These are phyloP conservation scores for Tolypocladium sp. DNA, from an alignment of 2,329 filamentous ascomycete genomes.

Conservation along the genomic window DNA sequence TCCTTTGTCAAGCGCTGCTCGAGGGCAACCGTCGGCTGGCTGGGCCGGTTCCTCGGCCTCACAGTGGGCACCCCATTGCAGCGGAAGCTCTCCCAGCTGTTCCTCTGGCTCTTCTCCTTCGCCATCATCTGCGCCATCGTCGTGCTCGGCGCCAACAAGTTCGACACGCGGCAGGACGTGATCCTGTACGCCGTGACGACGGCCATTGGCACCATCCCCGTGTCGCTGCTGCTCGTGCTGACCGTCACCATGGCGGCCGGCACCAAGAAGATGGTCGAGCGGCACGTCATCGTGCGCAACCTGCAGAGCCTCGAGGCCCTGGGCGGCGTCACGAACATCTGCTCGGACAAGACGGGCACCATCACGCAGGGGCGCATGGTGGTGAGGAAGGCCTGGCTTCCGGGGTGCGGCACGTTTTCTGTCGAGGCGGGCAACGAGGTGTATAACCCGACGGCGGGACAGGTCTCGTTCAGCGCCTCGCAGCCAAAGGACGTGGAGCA, in stretches of 20 bases:
- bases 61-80: conserved; percentile 58
- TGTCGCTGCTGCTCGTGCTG: conserved; percentile 40
- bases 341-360: conserved; percentile 49
- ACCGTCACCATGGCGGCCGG: conserved; percentile 53
- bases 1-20: conserved; percentile 31
- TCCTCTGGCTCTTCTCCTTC: conserved; percentile 55
- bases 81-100: conserved; percentile 60
- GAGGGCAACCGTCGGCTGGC: conserved; percentile 27
- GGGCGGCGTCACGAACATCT: conserved; percentile 46
- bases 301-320: conserved; percentile 42
- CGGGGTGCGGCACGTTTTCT: conserved; percentile 34
- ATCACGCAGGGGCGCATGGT: conserved; percentile 45
- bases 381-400: conserved; percentile 42
- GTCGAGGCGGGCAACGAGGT: conserved; percentile 44
- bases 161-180: conserved; percentile 26
- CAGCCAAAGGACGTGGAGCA: conserved; percentile 23
- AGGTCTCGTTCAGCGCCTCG: conserved; percentile 28
- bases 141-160: conserved; percentile 33
- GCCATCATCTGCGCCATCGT: conserved; percentile 38
- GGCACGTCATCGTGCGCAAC: conserved; percentile 43
- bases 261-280: conserved; percentile 42
- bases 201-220: conserved; percentile 40
- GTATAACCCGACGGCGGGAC: conserved; percentile 45
- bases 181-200: conserved; percentile 36
- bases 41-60: conserved; percentile 39